Base-by-base conservation (phyloP, 2,329 filamentous ascomycete species). In the Tolypocladium ovalisporum region DNA sequence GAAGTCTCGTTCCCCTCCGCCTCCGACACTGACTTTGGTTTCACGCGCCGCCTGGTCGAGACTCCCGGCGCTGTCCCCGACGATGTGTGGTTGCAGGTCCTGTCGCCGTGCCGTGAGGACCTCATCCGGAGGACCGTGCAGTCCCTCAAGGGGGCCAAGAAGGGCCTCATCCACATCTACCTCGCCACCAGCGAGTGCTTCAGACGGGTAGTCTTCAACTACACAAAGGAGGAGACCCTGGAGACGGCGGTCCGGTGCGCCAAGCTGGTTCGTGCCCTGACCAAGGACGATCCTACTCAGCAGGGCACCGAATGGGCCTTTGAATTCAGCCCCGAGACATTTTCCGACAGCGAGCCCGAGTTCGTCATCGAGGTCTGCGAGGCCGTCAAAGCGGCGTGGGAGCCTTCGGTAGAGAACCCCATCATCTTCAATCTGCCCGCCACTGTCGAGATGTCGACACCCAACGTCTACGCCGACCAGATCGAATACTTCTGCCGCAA, bases 371-470 rank as follows among this genome's bases (percentile, higher is more conserved):
- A 86, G 69, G 81, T 97, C 47, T 97, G 94, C 72, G 86, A 96
- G 69, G 93, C 93, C 37, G 93, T 97, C 66, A 97, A 96, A 80
- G 87, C 80, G 7, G 94, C 92, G 1, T 99, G 94, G 94, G 91
- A 80, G 61, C 93, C 94, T 1, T 84, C 83, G 0, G 84, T 78
- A 42, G 84, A 90, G 71, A 86, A 85, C 65, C 89, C 87, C 53
- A 90, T 99, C 72, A 96, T 99, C 70, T 94, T 99, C 80, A 97
- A 97, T 76, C 80, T 99, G 55, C 93, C 94, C 0, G 93, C 94
- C 1, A 99, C 94, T 0, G 93, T 97, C 39, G 94, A 99, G 75
- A 86, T 97, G 85, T 76, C 90, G 0, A 97, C 94, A 1, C 92
- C 92, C 37, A 99, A 99, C 70, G 83, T 97, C 53, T 99, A 94